A percentile compares a stretch with the other conserved stretches of the same genome.
phyloP scores from a whole-genome alignment of 176 grass and related monocot genomes.

The Olyra latifolia region DNA sequence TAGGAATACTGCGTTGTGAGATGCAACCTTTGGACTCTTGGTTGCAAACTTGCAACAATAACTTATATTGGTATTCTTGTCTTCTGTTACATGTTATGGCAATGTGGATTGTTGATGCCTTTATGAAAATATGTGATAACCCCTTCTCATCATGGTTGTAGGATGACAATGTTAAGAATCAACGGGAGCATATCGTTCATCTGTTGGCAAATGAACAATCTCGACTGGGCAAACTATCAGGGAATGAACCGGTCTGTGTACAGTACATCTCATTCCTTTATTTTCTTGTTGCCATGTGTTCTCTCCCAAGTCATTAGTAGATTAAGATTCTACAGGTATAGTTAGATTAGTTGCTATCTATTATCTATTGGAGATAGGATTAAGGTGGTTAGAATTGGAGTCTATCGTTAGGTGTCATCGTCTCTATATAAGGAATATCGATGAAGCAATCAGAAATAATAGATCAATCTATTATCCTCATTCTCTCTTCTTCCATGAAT shows the following conservation, averaged over 20 bases:
- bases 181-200: conserved; percentile 89
- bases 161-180: conserved; percentile 86
- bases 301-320: no score
- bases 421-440: no score
- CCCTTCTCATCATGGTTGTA: conserved; percentile 35
- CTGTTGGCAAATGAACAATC: conserved; percentile 94
- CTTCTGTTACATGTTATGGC: not conserved
- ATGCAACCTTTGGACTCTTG: not conserved
- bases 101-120: not conserved
- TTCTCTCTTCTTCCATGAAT: no score
- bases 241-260: conserved; percentile 72
- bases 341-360: no score
- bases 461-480: no score
- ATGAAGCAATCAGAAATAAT: no score
- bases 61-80: not conserved
- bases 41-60: not conserved
- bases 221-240: conserved; percentile 58
- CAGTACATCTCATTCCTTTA: not conserved
- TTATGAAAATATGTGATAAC: conserved; percentile 1
- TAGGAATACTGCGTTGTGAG: not conserved
- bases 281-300: not conserved
- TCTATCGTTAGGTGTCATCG: no score
- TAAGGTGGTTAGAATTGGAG: no score
- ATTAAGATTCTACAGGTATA: no score
- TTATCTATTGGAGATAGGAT: no score